Evolutionary conservation across 192 early-diverging fungal species (phyloP).

Genomic region (Pilaira anomala): DNA sequence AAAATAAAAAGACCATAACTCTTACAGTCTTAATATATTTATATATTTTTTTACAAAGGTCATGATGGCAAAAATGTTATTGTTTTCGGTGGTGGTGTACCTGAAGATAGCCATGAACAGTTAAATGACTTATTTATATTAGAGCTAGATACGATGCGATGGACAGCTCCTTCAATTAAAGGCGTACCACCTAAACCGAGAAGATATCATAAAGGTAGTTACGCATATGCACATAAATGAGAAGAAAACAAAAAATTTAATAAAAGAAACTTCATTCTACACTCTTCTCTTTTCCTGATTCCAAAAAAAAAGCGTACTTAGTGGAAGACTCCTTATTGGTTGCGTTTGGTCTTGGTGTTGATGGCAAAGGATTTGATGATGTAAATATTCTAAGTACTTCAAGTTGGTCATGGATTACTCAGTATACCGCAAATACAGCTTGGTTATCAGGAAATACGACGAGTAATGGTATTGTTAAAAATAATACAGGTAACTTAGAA

Average conservation of each 20-base stretch:
- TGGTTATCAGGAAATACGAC: conserved; percentile 10
- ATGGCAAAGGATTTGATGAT: conserved; percentile 16
- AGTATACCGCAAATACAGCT: conserved; percentile 21
- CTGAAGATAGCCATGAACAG: conserved; percentile 14
- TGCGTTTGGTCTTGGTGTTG: conserved; percentile 19
- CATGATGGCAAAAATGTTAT: conserved; percentile 20
- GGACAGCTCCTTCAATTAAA: conserved; percentile 26
- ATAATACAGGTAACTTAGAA: conserved; percentile 1
- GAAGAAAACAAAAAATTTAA: neutral
- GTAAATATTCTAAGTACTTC: conserved; percentile 22
- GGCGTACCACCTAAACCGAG: conserved; percentile 28
- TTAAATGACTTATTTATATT: conserved; percentile 33
- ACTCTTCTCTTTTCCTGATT: neutral
- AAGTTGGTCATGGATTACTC: conserved; percentile 24
- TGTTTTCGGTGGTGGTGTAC: conserved; percentile 28
- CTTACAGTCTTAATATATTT: neutral
- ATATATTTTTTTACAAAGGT: conserved; percentile 4
- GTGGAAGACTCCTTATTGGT: conserved; percentile 28
- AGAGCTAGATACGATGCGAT: conserved; percentile 17
- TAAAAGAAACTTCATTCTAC: conserved; percentile 2
- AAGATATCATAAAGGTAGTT: conserved; percentile 32
- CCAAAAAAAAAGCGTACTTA: conserved; percentile 16
- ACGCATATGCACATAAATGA: neutral
- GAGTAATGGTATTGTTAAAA: conserved; percentile 4
- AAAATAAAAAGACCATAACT: neutral